Evolutionary conservation across 768 basidiomycete genomes (phyloP).

Genomic region (Mycena galopus): DNA sequence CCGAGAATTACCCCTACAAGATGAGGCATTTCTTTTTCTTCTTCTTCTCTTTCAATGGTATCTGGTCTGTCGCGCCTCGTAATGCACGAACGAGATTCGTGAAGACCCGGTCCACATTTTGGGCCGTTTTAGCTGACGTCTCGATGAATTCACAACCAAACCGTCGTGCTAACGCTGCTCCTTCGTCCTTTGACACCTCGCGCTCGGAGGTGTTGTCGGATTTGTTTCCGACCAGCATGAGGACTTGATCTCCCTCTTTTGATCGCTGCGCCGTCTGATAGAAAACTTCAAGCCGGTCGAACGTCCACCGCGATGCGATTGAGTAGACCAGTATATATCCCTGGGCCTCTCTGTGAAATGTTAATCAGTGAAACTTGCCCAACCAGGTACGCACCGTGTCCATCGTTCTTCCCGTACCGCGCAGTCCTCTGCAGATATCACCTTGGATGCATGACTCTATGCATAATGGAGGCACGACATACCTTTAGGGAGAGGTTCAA

Average conservation of each 20-base stretch:
- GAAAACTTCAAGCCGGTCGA: constrained; percentile 89
- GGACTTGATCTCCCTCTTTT: constrained; percentile 84
- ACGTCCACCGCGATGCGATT: constrained; percentile 90
- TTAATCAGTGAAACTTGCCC: not conserved
- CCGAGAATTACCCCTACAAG: constrained; percentile 78
- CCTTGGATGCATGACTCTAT: constrained; percentile 42
- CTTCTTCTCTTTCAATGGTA: constrained; percentile 54
- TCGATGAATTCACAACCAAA: constrained; percentile 96
- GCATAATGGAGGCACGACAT: constrained; percentile 1
- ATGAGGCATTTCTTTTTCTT: constrained; percentile 82
- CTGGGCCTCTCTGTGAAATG: constrained; percentile 74
- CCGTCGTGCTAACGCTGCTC: constrained; percentile 79
- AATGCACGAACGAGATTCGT: constrained; percentile 86
- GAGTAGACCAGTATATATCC: constrained; percentile 97
- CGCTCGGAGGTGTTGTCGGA: constrained; percentile 89
- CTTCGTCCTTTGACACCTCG: too few relatives aligned
- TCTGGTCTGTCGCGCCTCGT: constrained; percentile 70
- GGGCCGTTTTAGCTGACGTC: constrained; percentile 93
- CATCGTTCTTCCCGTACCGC: constrained; percentile 86
- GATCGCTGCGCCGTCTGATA: constrained; percentile 90
- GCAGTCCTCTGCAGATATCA: too few relatives aligned
- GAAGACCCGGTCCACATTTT: constrained; percentile 92
- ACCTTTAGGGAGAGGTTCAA: not conserved
- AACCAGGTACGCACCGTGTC: constrained; percentile 80
- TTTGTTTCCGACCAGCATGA: constrained; percentile 97